Evolutionary conservation across 106 monocot genomes (phyloP), one percentile per base, ranked within the genome.

Genomic region (Dioscorea dumetorum): DNA sequence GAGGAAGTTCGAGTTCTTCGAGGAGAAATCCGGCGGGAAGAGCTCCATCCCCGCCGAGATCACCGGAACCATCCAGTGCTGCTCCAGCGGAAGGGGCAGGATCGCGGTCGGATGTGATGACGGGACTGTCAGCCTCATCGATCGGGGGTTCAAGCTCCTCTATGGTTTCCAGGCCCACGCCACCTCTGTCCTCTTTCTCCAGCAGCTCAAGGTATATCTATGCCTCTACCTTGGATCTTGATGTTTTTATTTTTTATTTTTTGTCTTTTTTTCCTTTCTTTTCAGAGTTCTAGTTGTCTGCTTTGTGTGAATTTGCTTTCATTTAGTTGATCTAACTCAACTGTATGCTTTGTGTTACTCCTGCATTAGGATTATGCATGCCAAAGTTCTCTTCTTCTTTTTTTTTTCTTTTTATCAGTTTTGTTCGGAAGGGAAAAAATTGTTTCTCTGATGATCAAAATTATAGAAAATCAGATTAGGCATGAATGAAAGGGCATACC

Each of bases 1-100:
- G 74, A 57, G 71, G 67, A 95, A 88, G 71, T 91, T 95, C 78
- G 95, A 95, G 70, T 95, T 95, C 72, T 95, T 95, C 80, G 91
- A 95, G 82, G 88, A 95, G 84, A 95, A 95, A 68, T 83, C 95
- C 63, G 72, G 70, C 62, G 79, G 77, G 19, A 80, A 76, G 69
- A 60, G 58, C 20, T 71, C 87, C 51, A 65, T 88, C 53, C 85
- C 95, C 0, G 51, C 70, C 23, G 88, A 88, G 72, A 77, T 91
- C 77, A 50, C 64, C 7, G 81, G 83, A 4, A 58, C 48, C 33
- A 80, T 91, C 62, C 56, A 22, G 22, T 91, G 88, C 75, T 88
- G 83, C 76, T 84, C 91, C 11, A 79, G 88, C 69, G 91, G 86
- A 48, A 68, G 86, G 50, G 95, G 95, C 28, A 81, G 78, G 62